Evolutionary conservation across 2,329 filamentous ascomycete species (phyloP).

Genomic region (Ascochyta fabae): DNA sequence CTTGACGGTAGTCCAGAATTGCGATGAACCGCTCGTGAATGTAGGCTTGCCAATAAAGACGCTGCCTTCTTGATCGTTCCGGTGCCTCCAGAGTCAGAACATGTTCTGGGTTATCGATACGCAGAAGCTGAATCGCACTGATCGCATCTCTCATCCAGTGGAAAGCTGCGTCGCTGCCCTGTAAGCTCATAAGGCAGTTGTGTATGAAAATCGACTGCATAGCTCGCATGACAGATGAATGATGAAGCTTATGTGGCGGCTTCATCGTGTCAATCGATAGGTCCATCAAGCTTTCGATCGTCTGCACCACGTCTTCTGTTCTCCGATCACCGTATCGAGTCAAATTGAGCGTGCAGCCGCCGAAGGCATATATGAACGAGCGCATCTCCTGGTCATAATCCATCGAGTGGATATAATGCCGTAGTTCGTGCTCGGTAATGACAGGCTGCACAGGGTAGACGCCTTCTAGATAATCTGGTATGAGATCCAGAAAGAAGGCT

Average conservation of each 20-base stretch:
- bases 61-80: slow-evolving; percentile 54
- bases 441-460: slow-evolving; percentile 59
- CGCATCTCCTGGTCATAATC: slow-evolving; percentile 47
- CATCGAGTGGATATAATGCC: slow-evolving; percentile 47
- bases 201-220: slow-evolving; percentile 62
- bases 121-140: slow-evolving; percentile 48
- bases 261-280: slow-evolving; percentile 47
- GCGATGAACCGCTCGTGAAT: slow-evolving; percentile 65
- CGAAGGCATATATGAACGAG: slow-evolving; percentile 55
- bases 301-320: slow-evolving; percentile 41
- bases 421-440: slow-evolving; percentile 52
- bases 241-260: slow-evolving; percentile 49
- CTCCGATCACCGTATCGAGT: slow-evolving; percentile 45
- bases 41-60: slow-evolving; percentile 63
- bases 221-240: slow-evolving; percentile 54
- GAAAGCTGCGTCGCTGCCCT: slow-evolving; percentile 58
- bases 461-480: slow-evolving; percentile 53
- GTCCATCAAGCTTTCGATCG: slow-evolving; percentile 44
- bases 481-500: slow-evolving; percentile 52
- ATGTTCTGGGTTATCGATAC: slow-evolving; percentile 51
- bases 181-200: slow-evolving; percentile 59
- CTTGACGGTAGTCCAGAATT: slow-evolving; percentile 57
- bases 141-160: slow-evolving; percentile 59
- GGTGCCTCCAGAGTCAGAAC: slow-evolving; percentile 41
- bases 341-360: slow-evolving; percentile 55